Evolutionary conservation across 805 yeast species (phyloP).

Genomic region (Komagataella mondaviorum): DNA sequence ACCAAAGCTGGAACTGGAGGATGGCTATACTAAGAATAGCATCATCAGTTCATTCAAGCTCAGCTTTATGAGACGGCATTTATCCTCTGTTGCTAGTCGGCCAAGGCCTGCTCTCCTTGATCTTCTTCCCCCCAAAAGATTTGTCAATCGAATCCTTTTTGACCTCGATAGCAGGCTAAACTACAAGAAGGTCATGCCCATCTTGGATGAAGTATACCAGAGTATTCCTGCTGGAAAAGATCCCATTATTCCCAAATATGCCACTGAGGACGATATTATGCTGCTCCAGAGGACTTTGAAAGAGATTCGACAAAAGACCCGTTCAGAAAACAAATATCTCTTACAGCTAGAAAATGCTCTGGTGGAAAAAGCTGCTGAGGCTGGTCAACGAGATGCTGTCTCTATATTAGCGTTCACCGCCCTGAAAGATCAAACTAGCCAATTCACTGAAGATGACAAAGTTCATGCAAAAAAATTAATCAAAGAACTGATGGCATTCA

Average conservation of each 20-base stretch:
- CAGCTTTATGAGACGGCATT: not conserved
- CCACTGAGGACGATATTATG: constrained; percentile 48
- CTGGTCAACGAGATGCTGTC: constrained; percentile 74
- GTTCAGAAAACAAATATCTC: constrained; percentile 40
- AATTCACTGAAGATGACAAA: constrained; percentile 37
- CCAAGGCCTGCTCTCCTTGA: constrained; percentile 23
- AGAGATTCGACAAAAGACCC: constrained; percentile 45
- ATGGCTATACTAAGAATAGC: not conserved
- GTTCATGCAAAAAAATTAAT: constrained; percentile 50
- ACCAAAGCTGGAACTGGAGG: not conserved
- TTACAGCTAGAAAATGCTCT: constrained; percentile 55
- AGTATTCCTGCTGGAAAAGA: constrained; percentile 22
- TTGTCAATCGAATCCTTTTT: constrained; percentile 46
- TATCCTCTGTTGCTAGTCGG: not conserved
- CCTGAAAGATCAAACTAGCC: constrained; percentile 21
- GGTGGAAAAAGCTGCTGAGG: constrained; percentile 73
- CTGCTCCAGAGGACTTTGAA: constrained; percentile 53
- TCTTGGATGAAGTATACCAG: constrained; percentile 36
- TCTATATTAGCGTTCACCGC: constrained; percentile 60
- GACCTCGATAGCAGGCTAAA: constrained; percentile 51
- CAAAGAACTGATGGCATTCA: constrained; percentile 35
- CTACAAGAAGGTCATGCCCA: constrained; percentile 38
- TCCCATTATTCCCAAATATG: constrained; percentile 28
- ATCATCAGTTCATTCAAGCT: not conserved
- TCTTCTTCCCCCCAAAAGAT: constrained; percentile 44